Conservation (phyloP, 768 basidiomycete species). For the Holtermanniella nyarrowii region DNA sequence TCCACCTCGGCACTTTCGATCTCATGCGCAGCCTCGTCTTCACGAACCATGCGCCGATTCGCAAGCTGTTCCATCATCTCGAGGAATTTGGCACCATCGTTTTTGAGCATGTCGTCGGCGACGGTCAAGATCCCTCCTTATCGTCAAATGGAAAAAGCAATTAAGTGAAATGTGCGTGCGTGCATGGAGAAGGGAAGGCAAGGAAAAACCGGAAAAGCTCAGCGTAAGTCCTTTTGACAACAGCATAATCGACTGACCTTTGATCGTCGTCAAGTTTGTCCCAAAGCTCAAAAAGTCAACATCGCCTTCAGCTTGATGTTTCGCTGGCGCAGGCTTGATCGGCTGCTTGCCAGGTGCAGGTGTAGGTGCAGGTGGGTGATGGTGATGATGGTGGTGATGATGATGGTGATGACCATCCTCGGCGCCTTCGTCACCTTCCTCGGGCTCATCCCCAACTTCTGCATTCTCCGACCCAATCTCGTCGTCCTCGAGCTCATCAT, state of each 20-base stretch:
- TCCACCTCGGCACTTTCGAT: constrained; percentile 54
- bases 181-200: constrained; percentile 1
- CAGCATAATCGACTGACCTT: constrained; percentile 37
- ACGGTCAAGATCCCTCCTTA: constrained; percentile 94
- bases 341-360: constrained; percentile 15
- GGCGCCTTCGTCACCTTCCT: constrained; percentile 56
- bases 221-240: constrained; percentile 25
- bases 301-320: constrained; percentile 14
- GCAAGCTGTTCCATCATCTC: constrained; percentile 99
- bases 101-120: constrained; percentile 95
- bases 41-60: constrained; percentile 82
- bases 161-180: constrained; percentile 6
- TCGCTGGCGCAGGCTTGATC: constrained; percentile 11
- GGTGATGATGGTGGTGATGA: constrained; percentile 4
- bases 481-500: constrained; percentile 35
- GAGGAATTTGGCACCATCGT: constrained; percentile 95
- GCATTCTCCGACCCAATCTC: constrained; percentile 25
- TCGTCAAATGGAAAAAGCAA: constrained; percentile 25
- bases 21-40: constrained; percentile 59
- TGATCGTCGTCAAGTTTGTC: constrained; percentile 62
- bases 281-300: constrained; percentile 72
- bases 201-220: constrained; percentile 21
- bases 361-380: no score
- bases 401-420: constrained; percentile 11
- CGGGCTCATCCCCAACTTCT: constrained; percentile 46